Evolutionary conservation across 2,329 filamentous ascomycete genomes (phyloP), one percentile per base, ranked within the genome.

Genomic region (Xylariaceae sp.): DNA sequence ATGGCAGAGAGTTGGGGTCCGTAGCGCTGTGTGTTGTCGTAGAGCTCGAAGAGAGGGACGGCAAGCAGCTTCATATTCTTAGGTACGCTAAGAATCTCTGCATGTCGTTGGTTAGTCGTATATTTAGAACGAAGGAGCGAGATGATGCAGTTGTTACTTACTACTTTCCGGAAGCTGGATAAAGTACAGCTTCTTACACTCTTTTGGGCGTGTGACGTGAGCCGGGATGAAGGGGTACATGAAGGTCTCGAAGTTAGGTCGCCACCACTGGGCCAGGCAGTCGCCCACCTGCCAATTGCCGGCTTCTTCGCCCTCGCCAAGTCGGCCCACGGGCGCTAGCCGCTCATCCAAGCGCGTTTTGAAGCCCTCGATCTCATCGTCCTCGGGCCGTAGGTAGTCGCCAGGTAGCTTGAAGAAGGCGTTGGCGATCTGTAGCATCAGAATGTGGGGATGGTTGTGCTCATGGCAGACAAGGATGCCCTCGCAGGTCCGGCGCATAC

Each of bases 11-110:
- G 85, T 71, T 99, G 94, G 4, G 94, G 94, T 0, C 94, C 94
- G 70, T 99, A 99, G 55, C 94, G 82, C 10, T 88, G 89, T 0
- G 91, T 96, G 74, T 99, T 99, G 68, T 99, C 94, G 78, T 99
- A 99, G 32, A 99, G 85, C 76, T 99, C 94, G 74, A 97, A 97
- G 1, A 99, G 81, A 0, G 94, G 94, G 1, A 99, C 94, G 1
- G 94, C 94, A 33, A 99, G 87, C 20, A 99, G 85, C 73, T 99
- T 99, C 94, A 99, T 97, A 76, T 99, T 99, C 78, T 99, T 99
- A 0, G 94, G 94, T 7, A 99, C 94, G 67, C 90, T 95, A 36
- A 99, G 82, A 11, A 97, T 89, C 77, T 97, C 92, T 96, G 71
- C 50, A 6, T 39, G 23, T 32, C 6, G 18, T 15, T 16, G 36